phyloP scores from a whole-genome alignment of 768 basidiomycete species.

The Mrakia blollopis region DNA sequence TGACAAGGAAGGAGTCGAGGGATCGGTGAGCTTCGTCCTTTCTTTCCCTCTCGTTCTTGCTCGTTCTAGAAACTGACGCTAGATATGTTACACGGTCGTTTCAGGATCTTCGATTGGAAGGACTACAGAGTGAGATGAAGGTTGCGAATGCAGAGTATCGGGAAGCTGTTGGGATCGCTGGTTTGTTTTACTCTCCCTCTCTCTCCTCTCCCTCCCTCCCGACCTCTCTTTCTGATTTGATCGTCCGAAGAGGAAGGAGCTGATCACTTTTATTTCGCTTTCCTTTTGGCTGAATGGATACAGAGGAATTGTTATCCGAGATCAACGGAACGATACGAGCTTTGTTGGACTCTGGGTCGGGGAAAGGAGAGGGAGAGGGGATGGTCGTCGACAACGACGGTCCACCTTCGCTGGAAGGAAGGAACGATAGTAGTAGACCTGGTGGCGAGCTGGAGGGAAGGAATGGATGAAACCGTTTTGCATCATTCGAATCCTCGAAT shows the following conservation, averaged over 20 bases:
- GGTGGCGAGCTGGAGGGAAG: neutral
- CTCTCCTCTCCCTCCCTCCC: constrained; percentile 60
- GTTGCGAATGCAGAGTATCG: constrained; percentile 70
- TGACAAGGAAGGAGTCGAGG: constrained; percentile 69
- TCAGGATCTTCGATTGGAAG: constrained; percentile 54
- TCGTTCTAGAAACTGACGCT: neutral
- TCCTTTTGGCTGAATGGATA: neutral
- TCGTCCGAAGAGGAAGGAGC: neutral
- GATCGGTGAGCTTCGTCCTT: constrained; percentile 52
- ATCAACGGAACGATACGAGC: constrained; percentile 1
- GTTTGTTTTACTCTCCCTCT: constrained; percentile 48
- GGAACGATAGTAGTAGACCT: no score
- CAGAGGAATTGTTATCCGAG: constrained; percentile 7
- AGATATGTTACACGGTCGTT: no score
- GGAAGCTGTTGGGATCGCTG: constrained; percentile 66
- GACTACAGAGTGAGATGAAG: constrained; percentile 65
- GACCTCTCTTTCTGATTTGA: neutral
- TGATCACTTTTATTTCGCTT: neutral
- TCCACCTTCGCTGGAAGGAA: neutral
- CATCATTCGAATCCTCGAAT: no score
- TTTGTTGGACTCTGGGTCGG: neutral
- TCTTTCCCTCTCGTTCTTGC: neutral
- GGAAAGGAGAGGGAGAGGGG: neutral
- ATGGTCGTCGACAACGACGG: neutral
- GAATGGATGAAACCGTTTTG: neutral